Conservation (phyloP, 1,284 basidiomycete genomes). For the Irpex rosettiformis region DNA sequence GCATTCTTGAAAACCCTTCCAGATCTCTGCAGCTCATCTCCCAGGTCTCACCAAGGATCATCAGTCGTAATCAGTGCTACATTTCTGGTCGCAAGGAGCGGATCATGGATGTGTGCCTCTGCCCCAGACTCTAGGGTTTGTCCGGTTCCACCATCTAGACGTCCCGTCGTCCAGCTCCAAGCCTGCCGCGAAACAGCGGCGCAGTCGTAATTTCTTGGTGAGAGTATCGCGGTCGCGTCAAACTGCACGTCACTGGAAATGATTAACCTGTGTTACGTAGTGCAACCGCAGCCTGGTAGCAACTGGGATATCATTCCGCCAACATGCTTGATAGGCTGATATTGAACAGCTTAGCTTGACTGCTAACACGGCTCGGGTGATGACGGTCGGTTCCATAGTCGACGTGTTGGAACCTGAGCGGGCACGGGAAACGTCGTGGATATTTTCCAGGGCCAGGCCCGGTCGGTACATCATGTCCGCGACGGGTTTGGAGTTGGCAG, state of each 20-base stretch:
- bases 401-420: neutral
- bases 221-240: neutral
- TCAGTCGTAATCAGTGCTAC: neutral
- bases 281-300: neutral
- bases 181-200: neutral
- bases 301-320: neutral
- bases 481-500: neutral
- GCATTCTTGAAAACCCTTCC: neutral
- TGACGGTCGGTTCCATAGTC: neutral
- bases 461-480: neutral
- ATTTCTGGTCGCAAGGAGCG: neutral
- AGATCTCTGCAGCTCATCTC: neutral
- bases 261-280: neutral
- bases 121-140: neutral
- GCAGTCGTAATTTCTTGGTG: neutral
- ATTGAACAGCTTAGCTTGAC: no score
- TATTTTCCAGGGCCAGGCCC: neutral
- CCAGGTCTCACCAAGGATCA: slow-evolving; percentile 2
- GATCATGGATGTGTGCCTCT: neutral
- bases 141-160: neutral
- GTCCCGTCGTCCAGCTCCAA: no score
- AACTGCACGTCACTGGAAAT: neutral
- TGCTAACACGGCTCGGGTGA: neutral
- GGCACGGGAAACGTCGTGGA: neutral
- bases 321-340: neutral